Evolutionary conservation across 176 grass and related monocot species (phyloP).

Genomic region (Poa annua): DNA sequence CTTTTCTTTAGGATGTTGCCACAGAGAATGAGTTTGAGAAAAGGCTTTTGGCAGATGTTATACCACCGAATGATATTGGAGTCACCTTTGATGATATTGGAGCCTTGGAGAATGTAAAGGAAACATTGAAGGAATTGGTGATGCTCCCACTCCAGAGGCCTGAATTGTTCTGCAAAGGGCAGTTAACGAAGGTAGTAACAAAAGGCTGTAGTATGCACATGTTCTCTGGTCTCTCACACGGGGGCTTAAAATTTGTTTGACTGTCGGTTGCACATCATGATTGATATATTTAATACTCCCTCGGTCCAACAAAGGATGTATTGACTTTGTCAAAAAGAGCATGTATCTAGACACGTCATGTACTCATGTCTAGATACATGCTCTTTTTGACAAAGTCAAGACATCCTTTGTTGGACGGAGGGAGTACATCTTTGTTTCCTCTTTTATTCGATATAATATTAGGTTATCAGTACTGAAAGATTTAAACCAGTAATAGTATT

Average conservation of each 20-base stretch:
- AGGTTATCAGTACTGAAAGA: background rate
- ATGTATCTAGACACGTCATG: too few species aligned
- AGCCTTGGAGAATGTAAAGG: conserved; percentile 98
- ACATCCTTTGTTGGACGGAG: too few species aligned
- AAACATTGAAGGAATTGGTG: conserved; percentile 95
- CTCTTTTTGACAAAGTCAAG: too few species aligned
- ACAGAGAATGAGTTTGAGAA: conserved; percentile 99
- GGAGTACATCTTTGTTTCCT: background rate
- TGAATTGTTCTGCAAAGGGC: conserved; percentile 98
- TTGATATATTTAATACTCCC: background rate
- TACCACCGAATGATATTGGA: conserved; percentile 97
- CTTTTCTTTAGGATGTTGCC: conserved; percentile 74
- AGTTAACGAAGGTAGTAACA: conserved; percentile 84
- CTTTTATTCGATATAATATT: conserved; percentile 26
- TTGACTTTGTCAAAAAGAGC: too few species aligned
- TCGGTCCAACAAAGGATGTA: too few species aligned
- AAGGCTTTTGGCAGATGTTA: conserved; percentile 94
- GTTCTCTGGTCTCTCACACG: background rate
- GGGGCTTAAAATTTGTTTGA: background rate
- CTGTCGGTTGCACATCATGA: background rate
- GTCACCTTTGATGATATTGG: conserved; percentile 99
- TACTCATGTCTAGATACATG: too few species aligned
- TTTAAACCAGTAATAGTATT: background rate
- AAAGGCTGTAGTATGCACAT: conserved; percentile 14
- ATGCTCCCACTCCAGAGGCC: conserved; percentile 99